A percentile compares a stretch with the other conserved stretches of the same genome.
Evolutionary conservation across 208 protist species (phyloP).

Genomic region (Vickermania spadyakhi): DNA sequence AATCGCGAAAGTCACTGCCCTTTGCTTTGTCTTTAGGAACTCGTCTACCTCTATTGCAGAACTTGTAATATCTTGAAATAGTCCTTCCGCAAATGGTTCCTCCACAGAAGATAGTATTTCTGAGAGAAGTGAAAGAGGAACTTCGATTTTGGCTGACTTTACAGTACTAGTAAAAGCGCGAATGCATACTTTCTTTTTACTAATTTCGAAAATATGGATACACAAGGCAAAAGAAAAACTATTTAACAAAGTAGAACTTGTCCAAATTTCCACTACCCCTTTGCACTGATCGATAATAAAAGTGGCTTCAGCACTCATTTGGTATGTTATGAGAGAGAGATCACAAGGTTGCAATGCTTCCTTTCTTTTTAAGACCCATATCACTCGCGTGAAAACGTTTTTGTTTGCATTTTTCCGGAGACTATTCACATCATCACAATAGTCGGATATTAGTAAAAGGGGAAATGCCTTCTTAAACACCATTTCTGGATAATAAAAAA

Average conservation of each 20-base stretch:
- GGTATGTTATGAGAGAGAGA: no score
- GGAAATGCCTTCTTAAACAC: slow-evolving; percentile 4
- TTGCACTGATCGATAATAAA: background rate
- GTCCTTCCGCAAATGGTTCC: background rate
- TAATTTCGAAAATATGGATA: slow-evolving; percentile 1
- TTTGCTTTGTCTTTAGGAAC: no score
- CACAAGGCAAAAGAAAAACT: slow-evolving; percentile 12
- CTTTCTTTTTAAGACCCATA: no score
- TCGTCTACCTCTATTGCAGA: no score
- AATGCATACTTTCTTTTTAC: background rate
- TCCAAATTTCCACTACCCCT: background rate
- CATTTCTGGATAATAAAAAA: slow-evolving; percentile 17
- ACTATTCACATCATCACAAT: background rate
- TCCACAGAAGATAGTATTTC: background rate
- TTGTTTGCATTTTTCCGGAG: background rate
- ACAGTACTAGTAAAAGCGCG: background rate
- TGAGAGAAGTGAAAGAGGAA: background rate
- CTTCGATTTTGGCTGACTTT: background rate
- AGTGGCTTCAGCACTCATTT: no score
- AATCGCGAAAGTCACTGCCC: no score
- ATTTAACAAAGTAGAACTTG: background rate
- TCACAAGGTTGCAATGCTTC: no score
- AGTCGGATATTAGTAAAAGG: slow-evolving; percentile 5
- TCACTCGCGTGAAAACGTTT: background rate
- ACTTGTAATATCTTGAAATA: background rate